phyloP scores from a whole-genome alignment of 169 alveolate genomes.

The Eimeria sp. region DNA sequence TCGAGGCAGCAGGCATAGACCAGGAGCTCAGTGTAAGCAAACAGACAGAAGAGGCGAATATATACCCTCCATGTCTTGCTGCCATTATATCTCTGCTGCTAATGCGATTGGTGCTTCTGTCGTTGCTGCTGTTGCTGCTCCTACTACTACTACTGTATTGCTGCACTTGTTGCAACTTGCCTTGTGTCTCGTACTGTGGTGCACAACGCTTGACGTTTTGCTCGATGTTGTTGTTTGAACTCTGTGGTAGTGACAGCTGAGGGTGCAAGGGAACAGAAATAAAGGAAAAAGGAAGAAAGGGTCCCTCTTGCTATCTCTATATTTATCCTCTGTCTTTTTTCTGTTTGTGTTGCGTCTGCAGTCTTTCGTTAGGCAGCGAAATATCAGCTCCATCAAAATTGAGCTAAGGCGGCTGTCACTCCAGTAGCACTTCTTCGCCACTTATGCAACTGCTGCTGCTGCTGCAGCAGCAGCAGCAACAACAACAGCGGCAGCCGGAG shows the following conservation, averaged over 20 bases:
- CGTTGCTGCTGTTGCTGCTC: not conserved
- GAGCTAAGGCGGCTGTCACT: not conserved
- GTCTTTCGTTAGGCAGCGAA: conserved; percentile 65
- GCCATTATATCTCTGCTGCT: not conserved
- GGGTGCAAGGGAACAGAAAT: not conserved
- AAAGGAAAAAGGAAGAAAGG: not conserved
- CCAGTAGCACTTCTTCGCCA: not conserved
- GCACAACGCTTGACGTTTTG: not conserved
- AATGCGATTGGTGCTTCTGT: not conserved
- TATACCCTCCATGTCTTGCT: not conserved
- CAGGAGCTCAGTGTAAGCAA: conserved; percentile 40
- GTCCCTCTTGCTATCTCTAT: not conserved
- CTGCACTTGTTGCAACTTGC: not conserved
- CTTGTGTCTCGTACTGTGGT: not conserved
- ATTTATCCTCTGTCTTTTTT: not conserved
- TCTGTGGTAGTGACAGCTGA: not conserved
- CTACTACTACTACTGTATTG: not conserved
- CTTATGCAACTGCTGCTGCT: not conserved
- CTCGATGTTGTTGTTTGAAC: not conserved
- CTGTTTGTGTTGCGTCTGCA: conserved; percentile 9
- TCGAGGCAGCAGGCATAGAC: conserved; percentile 37
- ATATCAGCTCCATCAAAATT: conserved; percentile 34
- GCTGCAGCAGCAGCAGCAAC: not conserved
- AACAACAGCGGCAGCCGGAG: not conserved
- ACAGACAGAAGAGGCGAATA: too few relatives aligned